Evolutionary conservation across 192 early-diverging fungal genomes (phyloP).

Genomic region (Allomyces macrogynus): DNA sequence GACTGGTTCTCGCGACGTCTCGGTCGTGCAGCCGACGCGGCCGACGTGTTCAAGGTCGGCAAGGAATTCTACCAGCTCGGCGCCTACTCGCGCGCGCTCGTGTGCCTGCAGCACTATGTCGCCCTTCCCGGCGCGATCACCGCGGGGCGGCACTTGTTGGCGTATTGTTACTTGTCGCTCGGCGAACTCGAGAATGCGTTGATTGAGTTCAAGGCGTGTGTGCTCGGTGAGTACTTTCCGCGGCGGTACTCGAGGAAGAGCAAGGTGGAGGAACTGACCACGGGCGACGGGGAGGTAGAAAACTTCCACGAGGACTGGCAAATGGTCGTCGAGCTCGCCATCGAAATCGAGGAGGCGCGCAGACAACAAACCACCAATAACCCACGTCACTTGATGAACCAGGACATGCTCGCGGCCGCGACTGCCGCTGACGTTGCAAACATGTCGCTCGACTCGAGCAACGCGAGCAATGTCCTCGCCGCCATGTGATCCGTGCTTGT

Average conservation of each 20-base stretch:
- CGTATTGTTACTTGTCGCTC: slow-evolving; percentile 31
- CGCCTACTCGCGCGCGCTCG: slow-evolving; percentile 25
- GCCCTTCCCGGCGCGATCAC: slow-evolving; percentile 21
- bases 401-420: no score
- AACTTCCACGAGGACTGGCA: slow-evolving; percentile 32
- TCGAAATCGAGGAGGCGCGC: slow-evolving; percentile 20
- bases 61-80: slow-evolving; percentile 44
- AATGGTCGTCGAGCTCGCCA: slow-evolving; percentile 33
- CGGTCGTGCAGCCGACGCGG: slow-evolving; percentile 23
- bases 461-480: no score
- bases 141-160: slow-evolving; percentile 30
- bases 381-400: no score
- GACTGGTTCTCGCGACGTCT: slow-evolving; percentile 29
- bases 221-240: slow-evolving; percentile 30
- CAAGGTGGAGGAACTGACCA: background rate
- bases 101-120: slow-evolving; percentile 38
- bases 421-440: no score
- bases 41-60: slow-evolving; percentile 30
- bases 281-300: background rate
- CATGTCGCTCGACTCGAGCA: no score
- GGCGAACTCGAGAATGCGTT: slow-evolving; percentile 28
- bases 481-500: no score
- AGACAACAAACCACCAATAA: background rate
- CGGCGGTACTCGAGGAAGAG: no score
- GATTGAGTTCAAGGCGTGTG: slow-evolving; percentile 36